phyloP scores from a whole-genome alignment of 1,139 yeast species.

The Pichia terricola region DNA sequence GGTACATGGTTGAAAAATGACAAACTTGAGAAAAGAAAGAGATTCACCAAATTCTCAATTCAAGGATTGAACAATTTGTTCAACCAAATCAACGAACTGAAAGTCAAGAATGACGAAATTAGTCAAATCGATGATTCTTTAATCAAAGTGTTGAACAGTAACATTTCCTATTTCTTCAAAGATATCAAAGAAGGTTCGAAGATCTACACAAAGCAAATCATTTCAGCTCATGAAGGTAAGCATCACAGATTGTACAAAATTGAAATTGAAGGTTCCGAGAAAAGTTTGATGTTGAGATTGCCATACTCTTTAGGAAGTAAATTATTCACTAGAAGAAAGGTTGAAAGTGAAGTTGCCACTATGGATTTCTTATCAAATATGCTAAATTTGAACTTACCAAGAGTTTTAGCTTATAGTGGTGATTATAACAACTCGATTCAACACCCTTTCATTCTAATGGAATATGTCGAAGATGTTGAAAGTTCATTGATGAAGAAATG shows the following conservation, averaged over 20 bases:
- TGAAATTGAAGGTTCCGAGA: constrained; percentile 26
- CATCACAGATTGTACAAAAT: constrained; percentile 81
- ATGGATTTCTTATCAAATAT: constrained; percentile 64
- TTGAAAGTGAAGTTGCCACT: constrained; percentile 90
- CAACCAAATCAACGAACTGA: constrained; percentile 5
- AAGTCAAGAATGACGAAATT: constrained; percentile 13
- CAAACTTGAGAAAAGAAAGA: constrained; percentile 55
- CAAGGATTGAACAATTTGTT: constrained; percentile 49
- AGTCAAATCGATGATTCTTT: constrained; percentile 7
- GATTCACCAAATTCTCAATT: constrained; percentile 77
- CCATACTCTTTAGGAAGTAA: constrained; percentile 71
- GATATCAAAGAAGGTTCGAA: constrained; percentile 5
- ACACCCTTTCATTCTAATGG: constrained; percentile 73
- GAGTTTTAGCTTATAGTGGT: constrained; percentile 63
- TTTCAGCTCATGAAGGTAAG: constrained; percentile 87
- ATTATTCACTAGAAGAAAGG: constrained; percentile 51
- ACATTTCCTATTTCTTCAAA: constrained; percentile 14
- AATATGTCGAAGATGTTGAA: constrained; percentile 52
- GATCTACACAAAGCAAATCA: constrained; percentile 49
- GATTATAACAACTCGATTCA: constrained; percentile 52
- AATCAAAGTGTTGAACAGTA: constrained; percentile 12
- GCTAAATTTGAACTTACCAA: constrained; percentile 53
- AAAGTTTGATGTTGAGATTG: constrained; percentile 65
- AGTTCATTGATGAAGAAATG: constrained; percentile 78
- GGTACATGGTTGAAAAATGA: constrained; percentile 90